These are phyloP conservation scores for Cystobasidium pallidum DNA, from an alignment of 1,284 basidiomycete genomes.

Conservation along the genomic window DNA sequence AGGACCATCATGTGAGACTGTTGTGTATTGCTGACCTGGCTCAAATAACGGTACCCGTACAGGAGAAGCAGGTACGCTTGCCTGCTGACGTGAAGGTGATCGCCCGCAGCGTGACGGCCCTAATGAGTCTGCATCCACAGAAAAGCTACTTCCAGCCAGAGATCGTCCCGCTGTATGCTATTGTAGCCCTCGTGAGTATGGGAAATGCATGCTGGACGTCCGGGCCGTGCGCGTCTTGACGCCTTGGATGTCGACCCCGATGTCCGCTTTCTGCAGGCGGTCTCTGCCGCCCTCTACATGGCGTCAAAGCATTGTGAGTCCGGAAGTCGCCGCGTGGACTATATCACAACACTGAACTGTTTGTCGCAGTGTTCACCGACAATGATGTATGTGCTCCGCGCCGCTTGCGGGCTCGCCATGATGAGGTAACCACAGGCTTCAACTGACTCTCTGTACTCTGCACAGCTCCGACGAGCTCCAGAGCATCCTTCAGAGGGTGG, in stretches of 20 bases:
- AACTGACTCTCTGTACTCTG: background rate
- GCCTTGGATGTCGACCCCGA: too few relatives aligned
- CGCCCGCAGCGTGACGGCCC: background rate
- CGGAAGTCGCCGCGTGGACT: background rate
- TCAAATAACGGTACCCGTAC: background rate
- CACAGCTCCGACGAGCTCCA: constrained; percentile 34
- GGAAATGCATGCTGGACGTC: background rate
- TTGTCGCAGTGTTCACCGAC: constrained; percentile 26
- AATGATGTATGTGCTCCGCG: constrained; percentile 28
- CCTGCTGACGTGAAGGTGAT: constrained; percentile 1
- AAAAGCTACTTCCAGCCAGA: constrained; percentile 18
- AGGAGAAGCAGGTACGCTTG: constrained; percentile 8
- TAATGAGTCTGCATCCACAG: constrained; percentile 8
- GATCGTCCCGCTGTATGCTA: constrained; percentile 35
- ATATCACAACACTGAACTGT: background rate
- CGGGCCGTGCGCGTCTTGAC: too few relatives aligned
- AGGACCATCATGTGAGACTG: background rate
- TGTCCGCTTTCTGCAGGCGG: constrained; percentile 7
- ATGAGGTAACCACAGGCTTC: background rate
- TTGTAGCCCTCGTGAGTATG: constrained; percentile 23
- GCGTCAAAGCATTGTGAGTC: constrained; percentile 31
- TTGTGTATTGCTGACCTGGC: background rate
- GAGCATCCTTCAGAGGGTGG: constrained; percentile 29
- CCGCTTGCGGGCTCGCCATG: background rate
- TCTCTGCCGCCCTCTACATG: constrained; percentile 28